phyloP scores from a whole-genome alignment of 495 filamentous ascomycete genomes.

The Penicillium manginii region DNA sequence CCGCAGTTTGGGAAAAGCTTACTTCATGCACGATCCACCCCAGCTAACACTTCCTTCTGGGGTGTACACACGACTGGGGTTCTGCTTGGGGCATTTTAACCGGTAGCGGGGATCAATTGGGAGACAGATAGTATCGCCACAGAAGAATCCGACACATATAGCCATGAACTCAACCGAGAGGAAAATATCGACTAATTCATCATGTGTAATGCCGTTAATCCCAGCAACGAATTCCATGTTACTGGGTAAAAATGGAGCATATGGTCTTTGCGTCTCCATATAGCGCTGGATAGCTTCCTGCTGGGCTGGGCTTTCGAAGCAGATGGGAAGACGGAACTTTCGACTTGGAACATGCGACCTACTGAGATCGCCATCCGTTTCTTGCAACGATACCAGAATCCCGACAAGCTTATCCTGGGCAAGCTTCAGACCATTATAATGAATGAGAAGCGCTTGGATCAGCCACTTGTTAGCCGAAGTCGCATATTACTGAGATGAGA shows the following conservation, averaged over 20 bases:
- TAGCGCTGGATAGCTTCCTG: background rate
- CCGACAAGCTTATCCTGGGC: too few species aligned
- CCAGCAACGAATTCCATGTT: background rate
- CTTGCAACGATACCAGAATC: too few species aligned
- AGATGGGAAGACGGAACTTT: background rate
- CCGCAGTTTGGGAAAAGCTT: too few species aligned
- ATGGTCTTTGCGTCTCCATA: background rate
- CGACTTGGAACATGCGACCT: background rate
- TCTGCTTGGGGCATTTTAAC: conserved; percentile 60
- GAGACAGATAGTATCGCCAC: conserved; percentile 55
- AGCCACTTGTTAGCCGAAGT: too few species aligned
- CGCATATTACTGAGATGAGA: too few species aligned
- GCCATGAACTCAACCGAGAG: conserved; percentile 30
- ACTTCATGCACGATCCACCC: conserved; percentile 44
- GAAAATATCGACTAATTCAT: too few species aligned
- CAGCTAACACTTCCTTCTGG: conserved; percentile 57
- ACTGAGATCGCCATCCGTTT: too few species aligned
- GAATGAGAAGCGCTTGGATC: too few species aligned
- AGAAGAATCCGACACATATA: conserved; percentile 62
- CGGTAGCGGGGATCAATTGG: conserved; percentile 59
- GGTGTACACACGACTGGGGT: conserved; percentile 61
- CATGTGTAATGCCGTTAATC: conserved; percentile 7
- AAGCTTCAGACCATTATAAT: too few species aligned
- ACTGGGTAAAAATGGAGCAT: background rate
- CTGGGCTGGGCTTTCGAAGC: background rate